A percentile compares a stretch with the other conserved stretches of the same genome.
These are phyloP conservation scores for Neofusicoccum kwambonambiense DNA, from an alignment of 2,329 filamentous ascomycete genomes.

Conservation along the genomic window DNA sequence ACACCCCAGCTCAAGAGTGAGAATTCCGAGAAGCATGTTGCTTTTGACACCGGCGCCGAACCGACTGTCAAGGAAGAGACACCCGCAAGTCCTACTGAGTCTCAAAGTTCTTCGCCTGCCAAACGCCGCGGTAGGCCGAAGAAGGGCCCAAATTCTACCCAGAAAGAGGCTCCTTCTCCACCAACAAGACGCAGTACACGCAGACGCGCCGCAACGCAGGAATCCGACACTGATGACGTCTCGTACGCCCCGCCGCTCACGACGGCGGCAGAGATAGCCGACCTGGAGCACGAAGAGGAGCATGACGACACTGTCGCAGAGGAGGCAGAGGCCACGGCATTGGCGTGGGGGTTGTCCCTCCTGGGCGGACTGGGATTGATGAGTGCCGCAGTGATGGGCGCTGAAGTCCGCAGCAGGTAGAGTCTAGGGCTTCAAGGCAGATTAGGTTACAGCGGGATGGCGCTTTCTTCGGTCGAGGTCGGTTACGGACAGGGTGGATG, in stretches of 20 bases:
- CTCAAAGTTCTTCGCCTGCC: slow-evolving; percentile 22
- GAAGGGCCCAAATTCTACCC: slow-evolving; percentile 22
- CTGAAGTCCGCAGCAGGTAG: slow-evolving; percentile 28
- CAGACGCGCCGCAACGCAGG: slow-evolving; percentile 13
- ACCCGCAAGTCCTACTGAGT: slow-evolving; percentile 17
- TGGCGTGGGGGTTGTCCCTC: slow-evolving; percentile 35
- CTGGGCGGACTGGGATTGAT: slow-evolving; percentile 35
- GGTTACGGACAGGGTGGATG: not conserved
- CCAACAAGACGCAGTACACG: slow-evolving; percentile 21
- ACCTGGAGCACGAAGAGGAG: slow-evolving; percentile 25
- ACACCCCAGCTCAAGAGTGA: slow-evolving; percentile 20
- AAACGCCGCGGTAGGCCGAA: slow-evolving; percentile 30
- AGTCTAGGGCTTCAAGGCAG: not conserved
- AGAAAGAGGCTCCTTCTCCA: slow-evolving; percentile 13
- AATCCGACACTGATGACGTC: slow-evolving; percentile 13
- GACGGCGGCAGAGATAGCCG: slow-evolving; percentile 2
- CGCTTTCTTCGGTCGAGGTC: not conserved
- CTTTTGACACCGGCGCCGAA: slow-evolving; percentile 21
- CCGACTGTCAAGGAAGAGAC: slow-evolving; percentile 12
- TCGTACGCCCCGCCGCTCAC: slow-evolving; percentile 5
- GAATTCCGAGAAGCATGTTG: slow-evolving; percentile 28
- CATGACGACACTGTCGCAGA: slow-evolving; percentile 29
- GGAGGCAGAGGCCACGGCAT: slow-evolving; percentile 35
- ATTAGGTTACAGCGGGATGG: not conserved
- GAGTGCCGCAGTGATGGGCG: slow-evolving; percentile 34